Base-by-base conservation (phyloP, 2,329 filamentous ascomycete genomes). In the Aurifilum marmelostoma region DNA sequence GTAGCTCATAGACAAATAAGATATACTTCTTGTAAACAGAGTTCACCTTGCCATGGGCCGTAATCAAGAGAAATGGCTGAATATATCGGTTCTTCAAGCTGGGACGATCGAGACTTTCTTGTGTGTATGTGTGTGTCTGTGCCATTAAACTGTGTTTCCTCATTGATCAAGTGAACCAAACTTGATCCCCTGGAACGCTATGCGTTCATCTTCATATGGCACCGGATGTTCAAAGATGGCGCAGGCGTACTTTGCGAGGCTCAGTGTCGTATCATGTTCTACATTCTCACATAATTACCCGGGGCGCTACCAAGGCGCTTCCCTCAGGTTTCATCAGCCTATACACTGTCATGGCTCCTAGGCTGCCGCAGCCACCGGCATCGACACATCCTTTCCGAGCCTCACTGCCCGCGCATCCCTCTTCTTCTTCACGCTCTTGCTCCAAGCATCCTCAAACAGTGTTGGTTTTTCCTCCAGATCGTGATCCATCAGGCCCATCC, bases 361-460 rank as follows among this genome's bases (percentile, higher is more conserved):
- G 18, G 69, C 69, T 12, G 69, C 67, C 65, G 67, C 65, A 34
- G 64, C 67, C 6, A 67, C 32, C 37, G 47, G 41, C 61, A 34
- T 52, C 29, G 58, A 62, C 1, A 32, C 52, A 8, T 67, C 58
- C 24, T 39, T 50, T 24, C 67, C 39, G 41, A 66, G 54, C 61
- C 64, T 65, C 8, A 65, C 60, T 34, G 50, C 4, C 12, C 60
- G 39, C 16, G 63, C 67, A 61, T 79, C 75, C 63, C 77, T 75
- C 58, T 75, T 79, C 41, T 64, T 66, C 66, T 70, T 68, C 16
- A 62, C 47, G 18, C 52, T 61, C 39, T 68, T 27, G 9, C 59
- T 66, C 88, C 89, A 91, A 0, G 84, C 83, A 76, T 92, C 89
- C 79, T 96, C 92, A 76, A 96, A 96, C 21, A 87, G 75, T 1